These are phyloP conservation scores for Linum trigynum DNA, from an alignment of 345 rosid species.

Conservation along the genomic window DNA sequence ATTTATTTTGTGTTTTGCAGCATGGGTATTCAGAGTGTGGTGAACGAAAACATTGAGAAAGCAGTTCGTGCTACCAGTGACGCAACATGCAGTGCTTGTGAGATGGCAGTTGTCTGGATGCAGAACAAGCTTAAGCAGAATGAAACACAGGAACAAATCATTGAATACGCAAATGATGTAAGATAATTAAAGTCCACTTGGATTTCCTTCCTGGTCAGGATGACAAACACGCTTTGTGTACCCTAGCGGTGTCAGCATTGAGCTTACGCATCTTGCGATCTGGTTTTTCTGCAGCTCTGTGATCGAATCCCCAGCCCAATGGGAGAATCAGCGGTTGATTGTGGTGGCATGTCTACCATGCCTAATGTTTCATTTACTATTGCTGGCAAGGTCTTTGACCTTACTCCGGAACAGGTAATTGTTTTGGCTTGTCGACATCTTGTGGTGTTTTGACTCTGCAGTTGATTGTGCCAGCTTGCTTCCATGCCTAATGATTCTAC, in stretches of 20 bases:
- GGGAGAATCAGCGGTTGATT: slow-evolving; percentile 75
- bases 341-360: slow-evolving; percentile 51
- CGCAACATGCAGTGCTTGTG: slow-evolving; percentile 62
- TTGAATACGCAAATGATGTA: slow-evolving; percentile 65
- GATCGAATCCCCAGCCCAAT: slow-evolving; percentile 72
- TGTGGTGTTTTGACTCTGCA: too few relatives aligned
- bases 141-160: slow-evolving; percentile 56
- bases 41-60: slow-evolving; percentile 36
- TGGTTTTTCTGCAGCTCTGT: slow-evolving; percentile 45
- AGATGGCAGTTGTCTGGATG: slow-evolving; percentile 95
- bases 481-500: too few relatives aligned
- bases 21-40: slow-evolving; percentile 56
- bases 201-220: neutral
- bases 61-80: slow-evolving; percentile 34
- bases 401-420: slow-evolving; percentile 64
- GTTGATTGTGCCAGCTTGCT: neutral
- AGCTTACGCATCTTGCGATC: slow-evolving; percentile 5
- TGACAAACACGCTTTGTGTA: neutral
- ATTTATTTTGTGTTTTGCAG: slow-evolving; percentile 26
- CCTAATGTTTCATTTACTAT: slow-evolving; percentile 69
- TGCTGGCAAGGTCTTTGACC: slow-evolving; percentile 65
- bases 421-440: neutral
- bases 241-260: neutral
- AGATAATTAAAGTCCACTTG: slow-evolving; percentile 1
- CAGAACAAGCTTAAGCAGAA: slow-evolving; percentile 58